Evolutionary conservation across 108 stramenopile species (phyloP).

Genomic region (Pelagomonas calceolata): DNA sequence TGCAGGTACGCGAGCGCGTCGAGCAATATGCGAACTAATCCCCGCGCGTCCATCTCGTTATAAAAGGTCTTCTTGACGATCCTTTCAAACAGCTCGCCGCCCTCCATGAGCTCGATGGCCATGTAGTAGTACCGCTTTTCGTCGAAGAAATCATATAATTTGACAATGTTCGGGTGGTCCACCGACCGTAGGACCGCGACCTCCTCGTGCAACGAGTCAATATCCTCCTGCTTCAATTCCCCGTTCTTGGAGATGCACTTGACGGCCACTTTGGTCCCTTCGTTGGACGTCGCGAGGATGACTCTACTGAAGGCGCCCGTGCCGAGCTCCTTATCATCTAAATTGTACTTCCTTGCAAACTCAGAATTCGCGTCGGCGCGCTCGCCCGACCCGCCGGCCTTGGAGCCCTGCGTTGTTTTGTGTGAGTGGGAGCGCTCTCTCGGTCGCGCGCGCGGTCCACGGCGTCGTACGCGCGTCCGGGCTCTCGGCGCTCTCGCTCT

Average conservation of each 20-base stretch:
- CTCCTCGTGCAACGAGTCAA: conserved; percentile 2
- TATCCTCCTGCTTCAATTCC: background rate
- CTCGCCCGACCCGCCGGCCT: no score
- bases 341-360: no score
- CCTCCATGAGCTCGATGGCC: conserved; percentile 73
- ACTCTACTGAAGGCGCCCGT: conserved; percentile 2
- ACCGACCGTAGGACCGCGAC: conserved; percentile 16
- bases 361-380: no score
- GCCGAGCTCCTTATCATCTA: conserved; percentile 11
- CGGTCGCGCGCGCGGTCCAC: no score
- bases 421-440: no score
- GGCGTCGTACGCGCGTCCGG: no score
- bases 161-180: conserved; percentile 24
- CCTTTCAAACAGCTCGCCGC: conserved; percentile 93
- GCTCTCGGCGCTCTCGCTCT: no score
- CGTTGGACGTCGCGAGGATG: background rate
- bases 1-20: conserved; percentile 75
- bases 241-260: conserved; percentile 12
- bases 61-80: conserved; percentile 82
- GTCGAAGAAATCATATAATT: conserved; percentile 75
- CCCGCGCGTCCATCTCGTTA: conserved; percentile 82
- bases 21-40: conserved; percentile 58
- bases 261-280: conserved; percentile 8
- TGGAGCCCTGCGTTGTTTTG: no score
- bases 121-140: conserved; percentile 66